A percentile compares a stretch with the other conserved stretches of the same genome.
phyloP scores from a whole-genome alignment of 345 rosid genomes.

The Abelmoschus esculentus region DNA sequence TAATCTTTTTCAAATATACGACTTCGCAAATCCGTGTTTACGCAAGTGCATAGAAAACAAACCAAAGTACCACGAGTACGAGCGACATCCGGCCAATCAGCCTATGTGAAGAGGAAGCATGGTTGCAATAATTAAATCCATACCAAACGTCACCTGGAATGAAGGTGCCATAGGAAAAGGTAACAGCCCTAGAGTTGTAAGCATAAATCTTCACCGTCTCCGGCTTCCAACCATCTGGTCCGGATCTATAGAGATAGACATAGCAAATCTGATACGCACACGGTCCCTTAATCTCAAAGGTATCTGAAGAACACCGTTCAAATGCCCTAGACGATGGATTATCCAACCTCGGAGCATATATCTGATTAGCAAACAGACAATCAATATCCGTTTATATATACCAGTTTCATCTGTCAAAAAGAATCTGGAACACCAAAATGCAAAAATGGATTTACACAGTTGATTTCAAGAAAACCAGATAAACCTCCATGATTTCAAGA shows the following conservation, averaged over 20 bases:
- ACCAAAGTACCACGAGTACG: slow-evolving; percentile 13
- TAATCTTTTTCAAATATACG: neutral
- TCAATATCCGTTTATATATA: neutral
- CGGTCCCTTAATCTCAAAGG: slow-evolving; percentile 62
- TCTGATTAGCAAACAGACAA: slow-evolving; percentile 27
- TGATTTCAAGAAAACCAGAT: neutral
- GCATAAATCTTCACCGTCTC: slow-evolving; percentile 45
- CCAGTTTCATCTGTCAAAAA: neutral
- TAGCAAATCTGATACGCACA: slow-evolving; percentile 73
- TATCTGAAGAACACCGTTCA: slow-evolving; percentile 72
- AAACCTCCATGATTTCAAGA: neutral
- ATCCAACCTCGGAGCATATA: slow-evolving; percentile 70
- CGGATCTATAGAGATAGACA: slow-evolving; percentile 65
- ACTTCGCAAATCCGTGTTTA: neutral
- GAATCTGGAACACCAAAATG: neutral
- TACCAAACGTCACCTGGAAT: slow-evolving; percentile 67
- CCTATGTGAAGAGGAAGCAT: slow-evolving; percentile 33
- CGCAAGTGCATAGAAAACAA: slow-evolving; percentile 28
- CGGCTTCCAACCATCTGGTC: slow-evolving; percentile 86
- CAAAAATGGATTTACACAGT: neutral
- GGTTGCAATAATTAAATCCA: slow-evolving; percentile 59
- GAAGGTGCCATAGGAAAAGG: slow-evolving; percentile 45
- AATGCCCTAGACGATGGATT: slow-evolving; percentile 54
- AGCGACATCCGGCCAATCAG: slow-evolving; percentile 8
- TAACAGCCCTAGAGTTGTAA: slow-evolving; percentile 31